Evolutionary conservation across 1,139 yeast genomes (phyloP).

Genomic region (Suhomyces wounanorum): DNA sequence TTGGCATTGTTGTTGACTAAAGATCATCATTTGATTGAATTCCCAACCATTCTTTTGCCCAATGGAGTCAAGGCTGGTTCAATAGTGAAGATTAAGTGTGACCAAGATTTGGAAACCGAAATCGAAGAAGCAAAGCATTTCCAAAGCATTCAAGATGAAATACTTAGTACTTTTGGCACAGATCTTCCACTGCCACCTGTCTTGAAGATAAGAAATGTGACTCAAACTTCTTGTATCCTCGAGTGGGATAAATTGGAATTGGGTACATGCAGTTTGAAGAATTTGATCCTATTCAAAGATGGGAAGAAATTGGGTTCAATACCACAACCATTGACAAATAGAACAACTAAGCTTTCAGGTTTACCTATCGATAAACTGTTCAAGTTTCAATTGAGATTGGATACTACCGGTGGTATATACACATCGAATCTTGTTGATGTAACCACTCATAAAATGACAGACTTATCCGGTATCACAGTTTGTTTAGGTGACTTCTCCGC

Average conservation of each 20-base stretch:
- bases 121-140: constrained; percentile 59
- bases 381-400: constrained; percentile 75
- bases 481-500: constrained; percentile 82
- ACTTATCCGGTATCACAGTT: constrained; percentile 87
- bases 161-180: constrained; percentile 70
- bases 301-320: constrained; percentile 79
- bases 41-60: constrained; percentile 90
- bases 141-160: constrained; percentile 68
- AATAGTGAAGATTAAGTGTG: constrained; percentile 84
- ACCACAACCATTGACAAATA: constrained; percentile 79
- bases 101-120: constrained; percentile 75
- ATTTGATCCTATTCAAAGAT: constrained; percentile 77
- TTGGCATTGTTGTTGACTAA: constrained; percentile 85
- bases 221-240: constrained; percentile 92
- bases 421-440: constrained; percentile 68
- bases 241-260: constrained; percentile 89
- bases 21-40: constrained; percentile 93
- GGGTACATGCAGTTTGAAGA: constrained; percentile 81
- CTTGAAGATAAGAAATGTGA: constrained; percentile 72
- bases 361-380: constrained; percentile 84
- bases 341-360: constrained; percentile 87
- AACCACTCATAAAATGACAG: constrained; percentile 95
- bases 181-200: constrained; percentile 72
- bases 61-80: constrained; percentile 92
- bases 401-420: constrained; percentile 87